These are phyloP conservation scores for Leptodontidium sp. DNA, from an alignment of 2,329 filamentous ascomycete genomes.

Conservation along the genomic window DNA sequence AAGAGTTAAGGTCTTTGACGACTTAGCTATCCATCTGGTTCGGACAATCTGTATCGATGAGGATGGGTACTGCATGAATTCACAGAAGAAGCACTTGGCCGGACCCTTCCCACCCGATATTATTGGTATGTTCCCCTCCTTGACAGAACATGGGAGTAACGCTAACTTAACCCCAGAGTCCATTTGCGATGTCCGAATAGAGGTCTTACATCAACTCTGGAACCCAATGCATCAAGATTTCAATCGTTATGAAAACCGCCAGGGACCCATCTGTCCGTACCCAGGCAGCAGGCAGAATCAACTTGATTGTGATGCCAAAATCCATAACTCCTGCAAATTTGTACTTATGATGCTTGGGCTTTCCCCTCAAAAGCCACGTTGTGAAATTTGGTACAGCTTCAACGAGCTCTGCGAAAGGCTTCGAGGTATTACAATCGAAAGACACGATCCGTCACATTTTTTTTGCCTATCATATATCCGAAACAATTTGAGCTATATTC, in stretches of 20 bases:
- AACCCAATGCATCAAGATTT: not conserved
- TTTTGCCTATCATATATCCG: not conserved
- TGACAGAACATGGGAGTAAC: not conserved
- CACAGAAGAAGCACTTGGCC: not conserved
- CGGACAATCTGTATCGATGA: not conserved
- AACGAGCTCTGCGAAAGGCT: not conserved
- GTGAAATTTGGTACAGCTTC: not conserved
- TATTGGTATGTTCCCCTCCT: slow-evolving; percentile 10
- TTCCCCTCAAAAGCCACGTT: not conserved
- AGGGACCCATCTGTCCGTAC: not conserved
- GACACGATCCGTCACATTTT: not conserved
- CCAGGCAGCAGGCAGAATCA: not conserved
- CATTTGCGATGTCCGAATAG: not conserved
- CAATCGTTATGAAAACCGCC: no score
- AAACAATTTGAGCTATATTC: not conserved
- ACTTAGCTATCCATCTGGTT: slow-evolving; percentile 14
- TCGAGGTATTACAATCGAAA: not conserved
- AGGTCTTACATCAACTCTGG: not conserved
- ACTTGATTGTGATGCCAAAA: not conserved
- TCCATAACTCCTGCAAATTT: not conserved
- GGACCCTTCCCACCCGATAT: slow-evolving; percentile 2
- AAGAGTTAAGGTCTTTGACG: slow-evolving; percentile 11
- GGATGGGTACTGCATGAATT: not conserved
- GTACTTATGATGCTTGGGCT: not conserved
- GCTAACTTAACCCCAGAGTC: not conserved